Percentiles rank a stretch among this genome's conserved stretches.
Conservation (phyloP, 768 basidiomycete genomes). For the Mycena belliarum region DNA sequence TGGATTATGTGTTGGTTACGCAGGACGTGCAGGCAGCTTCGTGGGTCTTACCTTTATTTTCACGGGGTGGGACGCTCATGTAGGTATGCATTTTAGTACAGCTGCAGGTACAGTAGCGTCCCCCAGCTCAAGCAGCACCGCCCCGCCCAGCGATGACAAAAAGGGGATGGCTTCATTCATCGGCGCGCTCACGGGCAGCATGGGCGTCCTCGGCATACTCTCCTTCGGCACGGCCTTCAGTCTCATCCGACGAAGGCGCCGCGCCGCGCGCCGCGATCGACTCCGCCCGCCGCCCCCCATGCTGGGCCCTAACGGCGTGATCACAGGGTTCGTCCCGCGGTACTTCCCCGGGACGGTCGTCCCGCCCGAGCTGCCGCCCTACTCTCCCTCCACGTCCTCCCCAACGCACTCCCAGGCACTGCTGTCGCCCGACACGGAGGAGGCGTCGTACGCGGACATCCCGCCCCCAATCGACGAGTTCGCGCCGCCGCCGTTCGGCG, state of each 20-base stretch:
- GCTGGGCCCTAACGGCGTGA: slow-evolving; percentile 40
- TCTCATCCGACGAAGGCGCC: slow-evolving; percentile 47
- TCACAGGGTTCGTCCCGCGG: slow-evolving; percentile 59
- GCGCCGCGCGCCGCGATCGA: slow-evolving; percentile 42
- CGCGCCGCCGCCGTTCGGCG: slow-evolving; percentile 15
- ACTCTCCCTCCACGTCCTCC: slow-evolving; percentile 22
- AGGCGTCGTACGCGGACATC: slow-evolving; percentile 9
- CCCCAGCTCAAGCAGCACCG: neutral
- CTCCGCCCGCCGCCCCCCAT: slow-evolving; percentile 29
- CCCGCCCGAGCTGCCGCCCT: slow-evolving; percentile 39
- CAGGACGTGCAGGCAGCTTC: neutral
- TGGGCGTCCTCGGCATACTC: slow-evolving; percentile 51
- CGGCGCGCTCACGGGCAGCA: slow-evolving; percentile 51
- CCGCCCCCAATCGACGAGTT: slow-evolving; percentile 6
- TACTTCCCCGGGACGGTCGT: slow-evolving; percentile 56
- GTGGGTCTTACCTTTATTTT: too few relatives aligned
- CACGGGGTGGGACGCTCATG: too few relatives aligned
- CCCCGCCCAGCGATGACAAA: slow-evolving; percentile 1
- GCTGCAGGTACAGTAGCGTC: too few relatives aligned
- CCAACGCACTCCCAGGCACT: neutral
- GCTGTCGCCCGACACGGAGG: neutral
- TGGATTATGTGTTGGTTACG: slow-evolving; percentile 50
- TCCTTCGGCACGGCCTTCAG: slow-evolving; percentile 51
- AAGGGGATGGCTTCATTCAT: slow-evolving; percentile 41
- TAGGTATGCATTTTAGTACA: too few relatives aligned